These are phyloP conservation scores for Periconia sp. DNA, from an alignment of 2,329 filamentous ascomycete species.

Conservation along the genomic window DNA sequence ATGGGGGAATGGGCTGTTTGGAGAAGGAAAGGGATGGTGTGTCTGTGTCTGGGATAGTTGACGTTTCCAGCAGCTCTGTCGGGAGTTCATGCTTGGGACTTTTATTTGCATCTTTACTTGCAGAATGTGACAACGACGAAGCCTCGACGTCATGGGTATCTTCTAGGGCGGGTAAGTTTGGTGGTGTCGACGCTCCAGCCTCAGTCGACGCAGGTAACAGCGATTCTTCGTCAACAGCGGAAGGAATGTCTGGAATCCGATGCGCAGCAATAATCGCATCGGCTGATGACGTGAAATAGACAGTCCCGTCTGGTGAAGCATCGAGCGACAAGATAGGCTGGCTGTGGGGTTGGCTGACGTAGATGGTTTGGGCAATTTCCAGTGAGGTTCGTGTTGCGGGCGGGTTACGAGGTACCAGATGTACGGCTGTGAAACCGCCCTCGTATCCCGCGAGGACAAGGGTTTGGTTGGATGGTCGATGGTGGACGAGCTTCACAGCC, in stretches of 20 bases:
- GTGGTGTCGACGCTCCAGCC: constrained; percentile 1
- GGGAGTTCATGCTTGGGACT: no score
- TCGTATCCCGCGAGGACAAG: constrained; percentile 82
- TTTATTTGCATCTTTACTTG: no score
- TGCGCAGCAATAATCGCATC: constrained; percentile 82
- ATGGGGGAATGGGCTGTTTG: constrained; percentile 18
- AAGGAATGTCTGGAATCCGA: constrained; percentile 59
- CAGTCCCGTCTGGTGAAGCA: constrained; percentile 46
- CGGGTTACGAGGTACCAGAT: constrained; percentile 54
- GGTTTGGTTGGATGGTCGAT: constrained; percentile 47
- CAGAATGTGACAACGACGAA: no score
- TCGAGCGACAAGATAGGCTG: constrained; percentile 79
- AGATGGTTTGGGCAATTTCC: constrained; percentile 58
- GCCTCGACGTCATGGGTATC: no score
- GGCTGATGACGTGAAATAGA: constrained; percentile 81
- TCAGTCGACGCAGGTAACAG: neutral
- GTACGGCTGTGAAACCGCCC: constrained; percentile 76
- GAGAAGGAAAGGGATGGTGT: constrained; percentile 17
- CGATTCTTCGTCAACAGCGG: constrained; percentile 1
- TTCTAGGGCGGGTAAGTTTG: neutral
- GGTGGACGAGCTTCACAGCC: constrained; percentile 64
- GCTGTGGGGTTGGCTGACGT: constrained; percentile 71
- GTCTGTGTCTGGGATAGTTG: neutral
- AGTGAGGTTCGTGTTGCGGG: constrained; percentile 55
- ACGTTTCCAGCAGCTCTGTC: no score